These are phyloP conservation scores for Purpureocillium lavendulum DNA, from an alignment of 2,329 filamentous ascomycete species.

Conservation along the genomic window DNA sequence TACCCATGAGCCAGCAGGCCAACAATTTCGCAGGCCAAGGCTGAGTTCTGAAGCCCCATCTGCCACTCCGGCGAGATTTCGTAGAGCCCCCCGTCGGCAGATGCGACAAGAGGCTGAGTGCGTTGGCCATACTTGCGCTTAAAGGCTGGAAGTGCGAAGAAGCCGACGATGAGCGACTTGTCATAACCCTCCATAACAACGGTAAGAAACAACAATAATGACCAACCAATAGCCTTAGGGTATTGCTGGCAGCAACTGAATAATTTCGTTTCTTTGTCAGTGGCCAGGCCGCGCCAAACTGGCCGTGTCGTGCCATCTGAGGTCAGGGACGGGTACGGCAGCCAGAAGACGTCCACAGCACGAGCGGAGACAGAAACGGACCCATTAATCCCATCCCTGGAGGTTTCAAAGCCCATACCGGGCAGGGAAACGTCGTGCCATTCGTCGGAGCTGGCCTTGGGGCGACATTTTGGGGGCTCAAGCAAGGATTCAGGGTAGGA, in stretches of 20 bases:
- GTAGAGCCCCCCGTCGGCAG: slow-evolving; percentile 21
- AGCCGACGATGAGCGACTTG: slow-evolving; percentile 12
- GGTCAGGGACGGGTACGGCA: too few relatives aligned
- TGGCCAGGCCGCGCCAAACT: slow-evolving; percentile 10
- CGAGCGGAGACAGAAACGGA: too few relatives aligned
- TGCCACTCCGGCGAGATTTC: slow-evolving; percentile 22
- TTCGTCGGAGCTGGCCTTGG: too few relatives aligned
- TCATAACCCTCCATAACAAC: slow-evolving; percentile 17
- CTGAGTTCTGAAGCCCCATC: slow-evolving; percentile 14
- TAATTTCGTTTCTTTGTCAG: slow-evolving; percentile 12
- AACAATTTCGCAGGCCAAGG: slow-evolving; percentile 16
- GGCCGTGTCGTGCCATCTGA: too few relatives aligned
- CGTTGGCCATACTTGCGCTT: slow-evolving; percentile 16
- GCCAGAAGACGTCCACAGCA: too few relatives aligned
- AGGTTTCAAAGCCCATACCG: too few relatives aligned
- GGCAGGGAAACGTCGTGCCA: too few relatives aligned
- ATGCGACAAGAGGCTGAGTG: slow-evolving; percentile 4
- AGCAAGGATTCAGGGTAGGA: too few relatives aligned
- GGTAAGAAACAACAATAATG: slow-evolving; percentile 13
- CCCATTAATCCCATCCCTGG: too few relatives aligned
- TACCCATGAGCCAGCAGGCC: slow-evolving; percentile 33
- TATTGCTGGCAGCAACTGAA: slow-evolving; percentile 12
- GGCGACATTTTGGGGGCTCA: too few relatives aligned
- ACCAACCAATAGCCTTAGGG: slow-evolving; percentile 16
- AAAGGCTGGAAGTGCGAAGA: slow-evolving; percentile 14